phyloP scores from a whole-genome alignment of 192 early-diverging fungal genomes.

The Coemansia sp. region DNA sequence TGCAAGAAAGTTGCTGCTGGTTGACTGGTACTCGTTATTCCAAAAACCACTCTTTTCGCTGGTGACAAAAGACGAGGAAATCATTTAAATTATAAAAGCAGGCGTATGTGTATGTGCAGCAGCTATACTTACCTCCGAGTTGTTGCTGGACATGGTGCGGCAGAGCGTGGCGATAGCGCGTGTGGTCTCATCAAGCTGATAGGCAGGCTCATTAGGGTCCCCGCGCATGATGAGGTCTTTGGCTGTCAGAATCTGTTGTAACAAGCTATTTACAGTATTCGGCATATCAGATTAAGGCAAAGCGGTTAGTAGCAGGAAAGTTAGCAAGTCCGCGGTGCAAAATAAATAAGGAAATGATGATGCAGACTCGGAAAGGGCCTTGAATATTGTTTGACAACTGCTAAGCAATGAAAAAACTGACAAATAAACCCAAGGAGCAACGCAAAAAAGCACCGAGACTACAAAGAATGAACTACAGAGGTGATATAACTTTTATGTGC shows the following conservation, averaged over 20 bases:
- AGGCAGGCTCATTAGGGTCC: constrained; percentile 30
- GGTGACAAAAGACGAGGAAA: neutral
- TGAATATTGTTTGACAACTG: neutral
- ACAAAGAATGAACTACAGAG: neutral
- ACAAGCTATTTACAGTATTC: constrained; percentile 12
- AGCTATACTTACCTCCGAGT: constrained; percentile 29
- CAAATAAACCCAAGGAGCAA: neutral
- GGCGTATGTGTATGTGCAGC: neutral
- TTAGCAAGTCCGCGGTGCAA: neutral
- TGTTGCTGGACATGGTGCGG: constrained; percentile 24
- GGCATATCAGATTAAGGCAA: neutral
- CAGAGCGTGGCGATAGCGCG: constrained; percentile 44
- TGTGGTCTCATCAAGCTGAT: constrained; percentile 47
- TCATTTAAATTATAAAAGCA: neutral
- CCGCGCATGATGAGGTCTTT: constrained; percentile 27
- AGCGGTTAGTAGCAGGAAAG: neutral
- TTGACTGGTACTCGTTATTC: neutral
- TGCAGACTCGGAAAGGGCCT: too few relatives aligned
- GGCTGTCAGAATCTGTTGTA: constrained; percentile 13
- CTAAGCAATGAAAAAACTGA: neutral
- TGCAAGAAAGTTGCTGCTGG: neutral
- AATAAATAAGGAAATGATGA: neutral
- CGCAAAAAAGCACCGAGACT: neutral
- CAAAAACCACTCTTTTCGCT: neutral
- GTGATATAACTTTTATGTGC: neutral